Conservation (phyloP, 1,284 basidiomycete species). For the Trametes pubescens region DNA sequence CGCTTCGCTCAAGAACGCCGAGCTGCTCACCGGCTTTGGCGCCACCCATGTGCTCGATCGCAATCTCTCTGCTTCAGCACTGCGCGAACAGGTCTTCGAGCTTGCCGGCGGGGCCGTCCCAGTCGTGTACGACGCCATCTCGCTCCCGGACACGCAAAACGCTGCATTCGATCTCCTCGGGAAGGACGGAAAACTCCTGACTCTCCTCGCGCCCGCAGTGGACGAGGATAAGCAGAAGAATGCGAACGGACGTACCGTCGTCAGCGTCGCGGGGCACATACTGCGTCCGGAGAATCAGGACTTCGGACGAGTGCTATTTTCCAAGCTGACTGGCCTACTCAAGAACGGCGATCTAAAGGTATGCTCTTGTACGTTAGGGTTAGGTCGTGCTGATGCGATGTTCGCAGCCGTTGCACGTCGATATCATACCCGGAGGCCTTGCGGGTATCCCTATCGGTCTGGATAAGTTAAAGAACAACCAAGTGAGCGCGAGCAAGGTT, state of each 20-base stretch:
- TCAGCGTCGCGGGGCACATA: constrained; percentile 25
- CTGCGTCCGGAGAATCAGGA: constrained; percentile 44
- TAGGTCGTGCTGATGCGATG: neutral
- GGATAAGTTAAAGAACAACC: constrained; percentile 47
- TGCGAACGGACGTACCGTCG: constrained; percentile 14
- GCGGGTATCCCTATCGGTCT: constrained; percentile 53
- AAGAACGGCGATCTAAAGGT: constrained; percentile 21
- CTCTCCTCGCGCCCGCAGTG: constrained; percentile 28
- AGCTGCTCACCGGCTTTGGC: constrained; percentile 37
- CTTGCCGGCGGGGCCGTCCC: constrained; percentile 29
- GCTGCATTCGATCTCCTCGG: constrained; percentile 39
- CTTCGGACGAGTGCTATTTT: constrained; percentile 49
- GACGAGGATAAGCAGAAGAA: constrained; percentile 18
- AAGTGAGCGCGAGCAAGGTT: constrained; percentile 60
- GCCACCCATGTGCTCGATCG: constrained; percentile 37
- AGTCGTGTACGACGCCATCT: constrained; percentile 39
- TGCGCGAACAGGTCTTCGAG: constrained; percentile 9
- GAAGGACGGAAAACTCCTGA: constrained; percentile 28
- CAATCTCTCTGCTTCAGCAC: constrained; percentile 8
- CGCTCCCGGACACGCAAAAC: constrained; percentile 31
- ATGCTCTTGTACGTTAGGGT: neutral
- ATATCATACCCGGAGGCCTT: constrained; percentile 57
- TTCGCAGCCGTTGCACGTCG: constrained; percentile 39
- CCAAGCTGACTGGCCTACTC: constrained; percentile 45
- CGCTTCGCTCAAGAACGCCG: constrained; percentile 41